These are phyloP conservation scores for Acacia crassicarpa DNA, from an alignment of 306 rosid species.

Conservation along the genomic window DNA sequence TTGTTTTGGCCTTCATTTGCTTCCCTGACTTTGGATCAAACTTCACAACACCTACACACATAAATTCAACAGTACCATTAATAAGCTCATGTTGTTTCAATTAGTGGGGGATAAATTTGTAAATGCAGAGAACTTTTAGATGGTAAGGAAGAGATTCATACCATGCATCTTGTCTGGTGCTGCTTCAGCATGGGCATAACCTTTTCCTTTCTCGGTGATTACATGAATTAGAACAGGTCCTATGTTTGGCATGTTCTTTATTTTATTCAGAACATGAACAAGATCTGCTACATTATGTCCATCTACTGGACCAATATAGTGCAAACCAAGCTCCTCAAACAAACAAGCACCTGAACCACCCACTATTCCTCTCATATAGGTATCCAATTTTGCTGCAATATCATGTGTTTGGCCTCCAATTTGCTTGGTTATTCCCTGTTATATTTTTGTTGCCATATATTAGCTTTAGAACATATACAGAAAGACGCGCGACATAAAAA, in stretches of 20 bases:
- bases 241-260: conserved; percentile 42
- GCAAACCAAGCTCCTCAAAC: conserved; percentile 69
- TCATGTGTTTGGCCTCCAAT: conserved; percentile 50
- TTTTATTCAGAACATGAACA: conserved; percentile 41
- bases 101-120: background rate
- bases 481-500: background rate
- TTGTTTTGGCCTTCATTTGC: conserved; percentile 39
- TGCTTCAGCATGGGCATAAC: conserved; percentile 51
- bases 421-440: conserved; percentile 49
- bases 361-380: conserved; percentile 44
- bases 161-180: conserved; percentile 65
- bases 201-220: conserved; percentile 55
- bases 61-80: background rate
- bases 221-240: conserved; percentile 59
- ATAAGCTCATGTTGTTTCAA: background rate
- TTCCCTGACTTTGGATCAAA: conserved; percentile 50
- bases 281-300: conserved; percentile 62
- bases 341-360: conserved; percentile 48
- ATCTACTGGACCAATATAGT: conserved; percentile 67
- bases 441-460: background rate
- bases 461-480: background rate
- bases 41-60: conserved; percentile 45
- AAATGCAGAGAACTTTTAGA: too few species aligned
- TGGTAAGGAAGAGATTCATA: background rate
- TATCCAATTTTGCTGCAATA: conserved; percentile 54